Conservation (phyloP, 805 yeast genomes). For the Wickerhamomyces alni region DNA sequence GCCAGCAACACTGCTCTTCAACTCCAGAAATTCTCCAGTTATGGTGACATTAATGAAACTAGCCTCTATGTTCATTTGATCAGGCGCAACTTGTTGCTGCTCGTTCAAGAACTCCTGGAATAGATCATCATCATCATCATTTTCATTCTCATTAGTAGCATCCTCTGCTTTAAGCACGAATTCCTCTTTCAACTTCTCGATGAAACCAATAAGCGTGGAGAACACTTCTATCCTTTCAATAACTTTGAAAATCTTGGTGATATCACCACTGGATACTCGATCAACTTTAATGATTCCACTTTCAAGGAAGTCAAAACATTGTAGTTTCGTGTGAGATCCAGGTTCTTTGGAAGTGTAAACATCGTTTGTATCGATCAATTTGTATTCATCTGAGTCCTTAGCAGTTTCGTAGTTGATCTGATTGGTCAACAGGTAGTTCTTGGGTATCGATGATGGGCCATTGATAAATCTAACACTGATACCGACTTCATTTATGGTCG, state of each 20-base stretch:
- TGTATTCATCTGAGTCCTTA: too few species aligned
- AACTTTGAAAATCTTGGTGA: background rate
- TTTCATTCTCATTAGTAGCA: too few species aligned
- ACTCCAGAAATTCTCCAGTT: background rate
- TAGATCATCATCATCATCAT: background rate
- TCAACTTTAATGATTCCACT: background rate
- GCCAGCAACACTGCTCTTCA: constrained; percentile 1
- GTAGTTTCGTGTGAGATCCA: background rate
- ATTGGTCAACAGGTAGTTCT: background rate
- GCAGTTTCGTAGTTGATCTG: background rate
- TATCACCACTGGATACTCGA: background rate
- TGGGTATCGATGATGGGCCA: background rate
- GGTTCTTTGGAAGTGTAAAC: background rate
- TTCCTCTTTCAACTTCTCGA: background rate
- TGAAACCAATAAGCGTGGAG: background rate
- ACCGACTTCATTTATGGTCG: constrained; percentile 8
- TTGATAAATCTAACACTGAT: constrained; percentile 3
- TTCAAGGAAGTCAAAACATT: constrained; percentile 2
- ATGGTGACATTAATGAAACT: background rate
- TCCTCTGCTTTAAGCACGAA: background rate
- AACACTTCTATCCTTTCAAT: background rate
- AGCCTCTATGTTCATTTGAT: background rate
- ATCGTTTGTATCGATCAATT: background rate
- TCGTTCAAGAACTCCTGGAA: background rate
- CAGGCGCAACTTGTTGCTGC: too few species aligned